phyloP scores from a whole-genome alignment of 1,284 basidiomycete species.

The Boletus sp. region DNA sequence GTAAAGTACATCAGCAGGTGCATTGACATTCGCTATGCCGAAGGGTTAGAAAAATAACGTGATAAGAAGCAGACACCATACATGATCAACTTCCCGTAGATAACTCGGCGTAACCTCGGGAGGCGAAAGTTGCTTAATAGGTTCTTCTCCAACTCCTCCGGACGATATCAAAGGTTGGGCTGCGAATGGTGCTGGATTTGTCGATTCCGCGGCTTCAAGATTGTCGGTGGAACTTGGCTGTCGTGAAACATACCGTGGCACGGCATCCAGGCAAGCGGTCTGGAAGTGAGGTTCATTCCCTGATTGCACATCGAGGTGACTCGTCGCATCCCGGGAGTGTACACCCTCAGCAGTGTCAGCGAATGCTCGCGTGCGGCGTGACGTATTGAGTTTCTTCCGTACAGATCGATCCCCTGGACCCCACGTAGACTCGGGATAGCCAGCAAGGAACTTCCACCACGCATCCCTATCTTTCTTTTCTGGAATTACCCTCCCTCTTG shows the following conservation, averaged over 20 bases:
- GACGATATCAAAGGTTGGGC: neutral
- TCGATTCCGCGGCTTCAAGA: neutral
- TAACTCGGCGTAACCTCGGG: slow-evolving; percentile 44
- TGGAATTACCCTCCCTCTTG: slow-evolving; percentile 46
- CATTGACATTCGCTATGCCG: slow-evolving; percentile 56
- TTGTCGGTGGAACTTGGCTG: neutral
- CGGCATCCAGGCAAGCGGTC: neutral
- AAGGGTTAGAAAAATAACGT: slow-evolving; percentile 12
- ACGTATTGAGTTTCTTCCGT: slow-evolving; percentile 24
- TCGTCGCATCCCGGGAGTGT: slow-evolving; percentile 7
- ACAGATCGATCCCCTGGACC: slow-evolving; percentile 35
- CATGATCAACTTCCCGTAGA: slow-evolving; percentile 61
- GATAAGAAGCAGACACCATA: slow-evolving; percentile 31
- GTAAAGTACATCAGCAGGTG: slow-evolving; percentile 78
- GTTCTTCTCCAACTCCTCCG: neutral
- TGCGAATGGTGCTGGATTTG: neutral
- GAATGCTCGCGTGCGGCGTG: slow-evolving; percentile 36
- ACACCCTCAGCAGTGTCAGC: slow-evolving; percentile 27
- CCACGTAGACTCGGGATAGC: slow-evolving; percentile 65
- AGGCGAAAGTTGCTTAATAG: slow-evolving; percentile 6
- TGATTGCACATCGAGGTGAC: slow-evolving; percentile 6
- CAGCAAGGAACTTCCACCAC: slow-evolving; percentile 76
- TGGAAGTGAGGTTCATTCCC: neutral
- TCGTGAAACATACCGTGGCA: neutral
- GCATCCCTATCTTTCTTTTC: slow-evolving; percentile 64